phyloP scores from a whole-genome alignment of 495 filamentous ascomycete species.

The Astrothelium macrocarpum region DNA sequence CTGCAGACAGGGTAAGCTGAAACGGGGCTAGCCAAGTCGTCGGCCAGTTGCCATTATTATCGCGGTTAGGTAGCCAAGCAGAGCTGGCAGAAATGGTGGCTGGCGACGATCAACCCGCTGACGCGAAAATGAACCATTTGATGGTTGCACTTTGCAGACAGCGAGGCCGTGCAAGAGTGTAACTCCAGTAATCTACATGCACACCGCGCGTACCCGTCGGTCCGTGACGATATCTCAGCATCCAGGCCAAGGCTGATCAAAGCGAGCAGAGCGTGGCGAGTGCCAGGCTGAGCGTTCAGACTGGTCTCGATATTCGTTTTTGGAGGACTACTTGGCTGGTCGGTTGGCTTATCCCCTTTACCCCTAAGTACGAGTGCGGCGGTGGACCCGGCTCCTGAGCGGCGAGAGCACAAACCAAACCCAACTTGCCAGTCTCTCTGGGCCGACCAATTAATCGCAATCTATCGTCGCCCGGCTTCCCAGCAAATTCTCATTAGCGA shows the following conservation, averaged over 20 bases:
- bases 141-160: background rate
- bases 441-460: slow-evolving; percentile 5
- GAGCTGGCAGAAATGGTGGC: background rate
- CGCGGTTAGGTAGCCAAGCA: background rate
- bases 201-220: background rate
- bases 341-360: background rate
- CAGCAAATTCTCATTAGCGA: slow-evolving; percentile 4
- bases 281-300: no score
- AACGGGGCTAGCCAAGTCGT: background rate
- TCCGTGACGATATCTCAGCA: no score
- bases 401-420: slow-evolving; percentile 1
- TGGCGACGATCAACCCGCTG: no score
- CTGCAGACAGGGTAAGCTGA: background rate
- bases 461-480: background rate
- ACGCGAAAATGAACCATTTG: background rate
- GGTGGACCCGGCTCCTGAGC: slow-evolving; percentile 1
- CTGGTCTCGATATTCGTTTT: no score
- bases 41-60: slow-evolving; percentile 2
- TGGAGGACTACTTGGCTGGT: no score
- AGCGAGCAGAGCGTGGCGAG: background rate
- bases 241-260: background rate
- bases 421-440: background rate
- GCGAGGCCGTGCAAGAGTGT: background rate
- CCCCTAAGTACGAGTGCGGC: background rate
- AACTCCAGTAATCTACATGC: background rate